Percentiles rank a stretch among this genome's conserved stretches.
These are phyloP conservation scores for Aspergillus calidoustus DNA, from an alignment of 2,329 filamentous ascomycete genomes.

Conservation along the genomic window DNA sequence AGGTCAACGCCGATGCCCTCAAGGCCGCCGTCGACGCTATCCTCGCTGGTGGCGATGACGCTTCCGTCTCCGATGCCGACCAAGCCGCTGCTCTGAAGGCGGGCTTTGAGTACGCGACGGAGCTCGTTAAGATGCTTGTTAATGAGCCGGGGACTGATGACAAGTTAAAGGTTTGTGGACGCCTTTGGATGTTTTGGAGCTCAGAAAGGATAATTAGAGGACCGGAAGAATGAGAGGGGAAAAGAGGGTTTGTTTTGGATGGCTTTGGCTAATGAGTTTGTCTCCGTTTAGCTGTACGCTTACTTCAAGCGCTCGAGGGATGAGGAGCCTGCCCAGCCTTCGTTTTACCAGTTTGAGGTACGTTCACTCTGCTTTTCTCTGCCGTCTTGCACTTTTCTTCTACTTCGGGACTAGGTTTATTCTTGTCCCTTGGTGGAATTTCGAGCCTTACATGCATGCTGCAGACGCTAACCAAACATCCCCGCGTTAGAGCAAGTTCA, in stretches of 20 bases:
- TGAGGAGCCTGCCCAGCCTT: constrained; percentile 23
- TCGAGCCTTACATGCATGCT: no score
- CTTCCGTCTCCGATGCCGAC: constrained; percentile 21
- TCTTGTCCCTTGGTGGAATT: no score
- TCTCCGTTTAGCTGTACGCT: constrained; percentile 23
- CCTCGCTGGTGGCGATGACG: constrained; percentile 24
- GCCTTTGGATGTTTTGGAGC: neutral
- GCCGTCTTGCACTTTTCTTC: neutral
- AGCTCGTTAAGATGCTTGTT: constrained; percentile 36
- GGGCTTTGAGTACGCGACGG: constrained; percentile 38
- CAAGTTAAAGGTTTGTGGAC: constrained; percentile 38
- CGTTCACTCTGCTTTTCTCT: neutral
- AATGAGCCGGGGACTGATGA: constrained; percentile 30
- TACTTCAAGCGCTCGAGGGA: constrained; percentile 25
- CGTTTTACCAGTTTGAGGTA: constrained; percentile 27
- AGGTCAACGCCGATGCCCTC: constrained; percentile 32
- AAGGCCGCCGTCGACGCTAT: constrained; percentile 32
- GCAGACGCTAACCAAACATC: no score
- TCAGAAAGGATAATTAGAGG: neutral
- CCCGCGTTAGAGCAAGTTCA: constrained; percentile 70
- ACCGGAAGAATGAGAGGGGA: neutral
- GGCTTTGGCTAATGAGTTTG: neutral
- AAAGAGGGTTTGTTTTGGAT: neutral
- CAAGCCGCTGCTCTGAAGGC: constrained; percentile 31
- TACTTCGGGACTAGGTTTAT: neutral